Conservation (phyloP, 1,284 basidiomycete species). For the Leccinum insolens region DNA sequence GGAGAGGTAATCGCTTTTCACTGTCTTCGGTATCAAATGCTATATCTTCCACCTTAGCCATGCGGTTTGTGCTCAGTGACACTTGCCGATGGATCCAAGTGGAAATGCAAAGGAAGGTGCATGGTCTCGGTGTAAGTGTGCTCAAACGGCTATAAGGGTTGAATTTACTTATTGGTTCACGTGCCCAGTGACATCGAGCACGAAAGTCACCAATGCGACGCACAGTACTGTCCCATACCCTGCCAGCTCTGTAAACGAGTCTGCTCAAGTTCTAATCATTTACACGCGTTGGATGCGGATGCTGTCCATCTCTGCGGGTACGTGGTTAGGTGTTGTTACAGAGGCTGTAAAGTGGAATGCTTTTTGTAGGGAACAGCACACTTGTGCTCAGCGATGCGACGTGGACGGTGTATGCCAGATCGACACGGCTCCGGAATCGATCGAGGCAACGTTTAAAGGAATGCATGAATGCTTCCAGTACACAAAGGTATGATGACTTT, state of each 20-base stretch:
- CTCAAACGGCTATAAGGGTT: neutral
- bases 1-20: slow-evolving; percentile 44
- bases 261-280: slow-evolving; percentile 48
- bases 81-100: slow-evolving; percentile 32
- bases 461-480: slow-evolving; percentile 47
- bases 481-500: slow-evolving; percentile 42
- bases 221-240: slow-evolving; percentile 49
- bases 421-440: slow-evolving; percentile 52
- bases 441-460: slow-evolving; percentile 56
- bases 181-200: slow-evolving; percentile 46
- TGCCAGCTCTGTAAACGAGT: slow-evolving; percentile 56
- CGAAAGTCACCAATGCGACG: slow-evolving; percentile 48
- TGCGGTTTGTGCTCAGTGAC: slow-evolving; percentile 43
- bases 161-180: too few species aligned
- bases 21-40: neutral
- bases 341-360: neutral
- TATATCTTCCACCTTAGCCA: slow-evolving; percentile 37
- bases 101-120: slow-evolving; percentile 47
- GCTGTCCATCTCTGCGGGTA: slow-evolving; percentile 62
- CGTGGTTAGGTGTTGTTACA: too few species aligned
- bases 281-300: slow-evolving; percentile 47
- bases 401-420: slow-evolving; percentile 55
- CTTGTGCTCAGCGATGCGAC: slow-evolving; percentile 46
- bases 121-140: slow-evolving; percentile 43
- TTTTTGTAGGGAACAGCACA: slow-evolving; percentile 42